A percentile compares a stretch with the other conserved stretches of the same genome.
Evolutionary conservation across 306 rosid species (phyloP).

Genomic region (Arachis hypogaea): DNA sequence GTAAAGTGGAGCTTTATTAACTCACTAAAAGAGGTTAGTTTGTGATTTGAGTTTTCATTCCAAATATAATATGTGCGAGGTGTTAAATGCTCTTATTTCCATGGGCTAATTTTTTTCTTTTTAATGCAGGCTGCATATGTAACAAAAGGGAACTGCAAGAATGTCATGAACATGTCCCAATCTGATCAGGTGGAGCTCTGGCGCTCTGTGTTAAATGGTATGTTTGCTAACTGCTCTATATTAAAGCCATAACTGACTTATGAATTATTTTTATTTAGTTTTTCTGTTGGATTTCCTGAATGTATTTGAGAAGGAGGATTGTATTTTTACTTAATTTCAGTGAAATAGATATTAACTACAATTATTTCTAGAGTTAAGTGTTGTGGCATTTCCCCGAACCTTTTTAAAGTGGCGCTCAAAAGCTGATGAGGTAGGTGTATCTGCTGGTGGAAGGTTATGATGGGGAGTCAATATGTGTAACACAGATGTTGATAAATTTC

Average conservation of each 20-base stretch:
- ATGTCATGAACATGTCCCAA: conserved; percentile 98
- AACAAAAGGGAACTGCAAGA: conserved; percentile 84
- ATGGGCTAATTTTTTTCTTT: conserved; percentile 20
- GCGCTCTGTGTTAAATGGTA: conserved; percentile 81
- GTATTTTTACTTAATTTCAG: conserved; percentile 26
- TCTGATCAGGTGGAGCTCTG: conserved; percentile 95
- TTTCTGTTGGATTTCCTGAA: conserved; percentile 11
- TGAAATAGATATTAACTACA: conserved; percentile 9
- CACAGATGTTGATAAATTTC: conserved; percentile 6
- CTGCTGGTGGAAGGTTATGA: not conserved
- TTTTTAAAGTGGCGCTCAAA: not conserved
- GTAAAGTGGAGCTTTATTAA: conserved; percentile 92
- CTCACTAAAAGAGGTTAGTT: conserved; percentile 90
- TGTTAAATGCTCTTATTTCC: conserved; percentile 23
- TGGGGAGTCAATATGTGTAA: not conserved
- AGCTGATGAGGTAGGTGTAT: not conserved
- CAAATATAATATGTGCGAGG: conserved; percentile 4
- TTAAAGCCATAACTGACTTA: conserved; percentile 11
- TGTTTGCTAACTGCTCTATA: conserved; percentile 40
- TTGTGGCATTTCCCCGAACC: not conserved
- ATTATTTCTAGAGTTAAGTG: conserved; percentile 10
- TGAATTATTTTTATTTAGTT: not conserved
- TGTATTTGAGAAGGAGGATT: conserved; percentile 1
- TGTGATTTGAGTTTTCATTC: conserved; percentile 20
- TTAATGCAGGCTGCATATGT: conserved; percentile 83